Base-by-base conservation (phyloP, 352 stramenopile genomes). In the Phytopythium chamaehyphon region DNA sequence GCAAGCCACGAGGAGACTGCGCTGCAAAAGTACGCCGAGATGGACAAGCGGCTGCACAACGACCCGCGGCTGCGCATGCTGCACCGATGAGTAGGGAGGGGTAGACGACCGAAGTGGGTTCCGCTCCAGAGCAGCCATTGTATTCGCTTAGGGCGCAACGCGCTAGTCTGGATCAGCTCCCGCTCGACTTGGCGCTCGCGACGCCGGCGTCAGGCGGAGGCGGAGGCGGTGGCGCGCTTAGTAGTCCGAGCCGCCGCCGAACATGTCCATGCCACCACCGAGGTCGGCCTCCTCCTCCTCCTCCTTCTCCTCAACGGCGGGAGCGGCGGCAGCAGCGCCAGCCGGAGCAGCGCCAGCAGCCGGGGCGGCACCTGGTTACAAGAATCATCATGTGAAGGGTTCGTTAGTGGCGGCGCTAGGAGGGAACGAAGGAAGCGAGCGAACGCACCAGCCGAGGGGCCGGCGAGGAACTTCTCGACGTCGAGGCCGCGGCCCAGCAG, bases 21-120 rank as follows among this genome's bases (percentile, higher is more conserved):
- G 28, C 68, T 98, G 51, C 86, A 95, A 33, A 97, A 98, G 54
- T 98, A 97, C 74, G 86, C 87, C 18, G 90, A 97, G 47, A 90
- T 98, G 69, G 90, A 97, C 69, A 86, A 95, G 43, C 90, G 95
- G 21, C 74, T 98, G 44, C 71, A 93, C 53, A 84, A 71, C 52
- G 93, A 98, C 59, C 64, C 73, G 45, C 83, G 91, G 1, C 73
- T 98, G 28, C 66, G 58, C 14, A 53, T 93, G 9, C 55, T 96
- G 52, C 72, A 92, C 45, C 61, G 75, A 55, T 91, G 86, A 48
- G 50, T n/a, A 19, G 2, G 1, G 21, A 54, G 9, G 6, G 52
- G 14, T 14, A 8, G 14, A 14, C 15, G 19, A 35, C 18, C 12
- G 18, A 24, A 24, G 31, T 51, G 16, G 23, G 28, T 51, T 51